phyloP scores from a whole-genome alignment of 78 protist genomes.

The Emiliania huxleyi region DNA sequence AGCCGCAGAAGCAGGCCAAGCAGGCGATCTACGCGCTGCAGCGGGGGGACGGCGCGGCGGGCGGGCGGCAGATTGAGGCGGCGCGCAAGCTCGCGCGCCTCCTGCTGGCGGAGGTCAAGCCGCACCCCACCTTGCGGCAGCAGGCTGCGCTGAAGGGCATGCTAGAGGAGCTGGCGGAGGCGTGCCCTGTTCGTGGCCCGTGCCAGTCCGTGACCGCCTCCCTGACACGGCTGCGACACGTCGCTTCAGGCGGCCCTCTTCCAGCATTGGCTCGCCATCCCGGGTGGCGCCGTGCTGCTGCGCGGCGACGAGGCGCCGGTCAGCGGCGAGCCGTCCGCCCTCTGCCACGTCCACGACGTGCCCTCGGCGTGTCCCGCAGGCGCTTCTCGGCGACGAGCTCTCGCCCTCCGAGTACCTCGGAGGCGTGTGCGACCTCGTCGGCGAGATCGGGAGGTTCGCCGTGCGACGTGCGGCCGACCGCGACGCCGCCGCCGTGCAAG shows the following conservation, averaged over 20 bases:
- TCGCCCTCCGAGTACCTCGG: neutral
- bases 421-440: neutral
- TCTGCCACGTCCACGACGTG: too few relatives aligned
- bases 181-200: too few relatives aligned
- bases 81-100: neutral
- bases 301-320: too few relatives aligned
- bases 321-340: too few relatives aligned
- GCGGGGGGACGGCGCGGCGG: too few relatives aligned
- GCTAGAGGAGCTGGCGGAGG: slow-evolving; percentile 1
- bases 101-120: neutral
- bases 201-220: too few relatives aligned
- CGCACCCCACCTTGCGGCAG: neutral
- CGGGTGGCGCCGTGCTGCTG: too few relatives aligned
- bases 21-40: neutral
- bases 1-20: neutral
- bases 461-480: neutral
- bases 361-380: too few relatives aligned
- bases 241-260: too few relatives aligned
- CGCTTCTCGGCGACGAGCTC: too few relatives aligned
- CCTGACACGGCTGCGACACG: too few relatives aligned
- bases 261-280: too few relatives aligned
- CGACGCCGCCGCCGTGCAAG: neutral
- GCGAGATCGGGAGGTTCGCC: neutral
- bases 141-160: neutral
- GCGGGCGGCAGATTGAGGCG: neutral